Conservation (phyloP, 2,329 filamentous ascomycete genomes). For the Diaporthe ampelina region DNA sequence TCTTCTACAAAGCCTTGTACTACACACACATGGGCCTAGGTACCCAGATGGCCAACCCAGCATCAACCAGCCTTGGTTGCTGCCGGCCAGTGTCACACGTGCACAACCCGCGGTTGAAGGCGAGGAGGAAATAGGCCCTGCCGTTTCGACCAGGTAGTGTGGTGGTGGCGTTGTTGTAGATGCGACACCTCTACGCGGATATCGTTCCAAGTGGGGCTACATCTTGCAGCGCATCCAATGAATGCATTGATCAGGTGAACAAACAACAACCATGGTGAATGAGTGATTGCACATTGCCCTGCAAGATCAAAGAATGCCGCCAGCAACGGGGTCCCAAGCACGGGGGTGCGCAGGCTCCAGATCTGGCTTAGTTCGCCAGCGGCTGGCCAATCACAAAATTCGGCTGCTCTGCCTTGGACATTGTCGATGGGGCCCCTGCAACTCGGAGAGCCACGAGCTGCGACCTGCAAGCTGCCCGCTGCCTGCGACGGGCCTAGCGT, state of each 20-base stretch:
- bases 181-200: neutral
- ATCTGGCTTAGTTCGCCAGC: neutral
- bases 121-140: too few relatives aligned
- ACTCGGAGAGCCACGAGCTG: neutral
- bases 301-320: neutral
- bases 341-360: neutral
- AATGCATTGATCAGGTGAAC: too few relatives aligned
- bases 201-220: neutral
- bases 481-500: conserved; percentile 26
- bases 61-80: too few relatives aligned
- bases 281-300: neutral
- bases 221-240: neutral
- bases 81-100: neutral
- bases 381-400: conserved; percentile 34
- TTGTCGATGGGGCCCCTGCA: conserved; percentile 9
- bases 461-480: neutral
- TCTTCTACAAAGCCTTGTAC: too few relatives aligned
- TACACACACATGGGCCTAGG: too few relatives aligned
- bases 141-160: too few relatives aligned
- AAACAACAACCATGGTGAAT: too few relatives aligned
- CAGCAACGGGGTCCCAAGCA: neutral
- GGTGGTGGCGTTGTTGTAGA: neutral
- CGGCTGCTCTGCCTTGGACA: neutral
- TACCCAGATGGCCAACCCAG: too few relatives aligned
- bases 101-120: too few relatives aligned